Percentiles rank a stretch among this genome's conserved stretches.
phyloP scores from a whole-genome alignment of 306 rosid genomes.

The Vigna hirtella region DNA sequence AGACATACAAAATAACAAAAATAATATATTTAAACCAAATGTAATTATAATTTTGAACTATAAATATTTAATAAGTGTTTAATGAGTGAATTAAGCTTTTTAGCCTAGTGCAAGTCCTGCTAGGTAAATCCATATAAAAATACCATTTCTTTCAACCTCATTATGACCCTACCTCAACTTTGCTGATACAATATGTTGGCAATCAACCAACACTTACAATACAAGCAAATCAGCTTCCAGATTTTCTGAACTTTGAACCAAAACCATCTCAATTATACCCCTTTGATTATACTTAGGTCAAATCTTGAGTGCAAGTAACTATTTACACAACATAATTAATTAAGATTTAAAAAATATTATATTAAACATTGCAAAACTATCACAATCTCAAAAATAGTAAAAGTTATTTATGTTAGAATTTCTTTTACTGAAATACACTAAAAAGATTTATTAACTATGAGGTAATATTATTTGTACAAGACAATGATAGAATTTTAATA shows the following conservation, averaged over 20 bases:
- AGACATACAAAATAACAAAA: too few species aligned
- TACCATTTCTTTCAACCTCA: neutral
- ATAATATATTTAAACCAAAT: too few species aligned
- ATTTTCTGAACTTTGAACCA: neutral
- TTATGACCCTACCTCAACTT: slow-evolving; percentile 29
- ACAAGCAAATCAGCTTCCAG: neutral
- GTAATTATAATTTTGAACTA: too few species aligned
- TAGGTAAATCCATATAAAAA: slow-evolving; percentile 5
- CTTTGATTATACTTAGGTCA: neutral
- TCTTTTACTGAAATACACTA: too few species aligned
- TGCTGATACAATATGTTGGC: neutral
- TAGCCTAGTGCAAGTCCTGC: neutral
- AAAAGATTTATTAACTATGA: too few species aligned
- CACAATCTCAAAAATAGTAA: too few species aligned
- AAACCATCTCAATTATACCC: neutral
- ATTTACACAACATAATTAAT: neutral
- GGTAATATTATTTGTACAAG: too few species aligned
- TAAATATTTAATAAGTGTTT: too few species aligned
- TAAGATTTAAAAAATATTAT: too few species aligned
- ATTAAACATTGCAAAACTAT: too few species aligned
- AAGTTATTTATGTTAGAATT: too few species aligned
- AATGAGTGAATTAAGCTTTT: neutral
- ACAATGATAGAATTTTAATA: too few species aligned
- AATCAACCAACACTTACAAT: slow-evolving; percentile 18
- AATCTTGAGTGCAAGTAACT: slow-evolving; percentile 1